Percentiles rank a stretch among this genome's conserved stretches.
Evolutionary conservation across 768 basidiomycete species (phyloP).

Genomic region (Russula abietina): DNA sequence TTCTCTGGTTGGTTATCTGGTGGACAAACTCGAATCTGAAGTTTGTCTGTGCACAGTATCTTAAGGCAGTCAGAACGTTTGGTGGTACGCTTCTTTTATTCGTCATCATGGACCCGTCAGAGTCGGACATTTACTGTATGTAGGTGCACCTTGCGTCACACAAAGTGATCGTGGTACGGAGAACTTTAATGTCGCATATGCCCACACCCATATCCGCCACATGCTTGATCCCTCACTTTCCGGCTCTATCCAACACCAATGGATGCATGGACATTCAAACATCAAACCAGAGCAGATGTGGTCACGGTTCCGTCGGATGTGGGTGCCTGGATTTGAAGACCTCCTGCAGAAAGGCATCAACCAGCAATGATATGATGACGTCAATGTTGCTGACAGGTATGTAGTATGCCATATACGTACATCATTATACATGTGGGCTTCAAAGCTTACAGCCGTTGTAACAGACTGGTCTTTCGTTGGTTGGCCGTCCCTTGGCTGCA

Average conservation of each 20-base stretch:
- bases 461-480: background rate
- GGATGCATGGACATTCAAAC: background rate
- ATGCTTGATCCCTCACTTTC: too few species aligned
- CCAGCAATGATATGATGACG: too few species aligned
- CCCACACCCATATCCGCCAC: background rate
- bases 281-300: background rate
- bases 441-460: too few species aligned
- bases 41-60: background rate
- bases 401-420: too few species aligned
- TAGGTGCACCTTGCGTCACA: too few species aligned
- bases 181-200: background rate
- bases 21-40: background rate
- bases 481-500: conserved; percentile 3
- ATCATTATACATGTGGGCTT: too few species aligned
- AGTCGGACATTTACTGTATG: too few species aligned
- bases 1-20: background rate
- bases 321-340: too few species aligned
- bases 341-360: too few species aligned
- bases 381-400: background rate
- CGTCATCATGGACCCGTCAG: too few species aligned
- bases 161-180: background rate
- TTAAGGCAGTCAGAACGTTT: background rate
- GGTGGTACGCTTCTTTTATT: background rate
- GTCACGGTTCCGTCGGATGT: background rate
- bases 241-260: background rate